Evolutionary conservation across 305 asterid genomes (phyloP).

Genomic region (Coffea humblotiana): DNA sequence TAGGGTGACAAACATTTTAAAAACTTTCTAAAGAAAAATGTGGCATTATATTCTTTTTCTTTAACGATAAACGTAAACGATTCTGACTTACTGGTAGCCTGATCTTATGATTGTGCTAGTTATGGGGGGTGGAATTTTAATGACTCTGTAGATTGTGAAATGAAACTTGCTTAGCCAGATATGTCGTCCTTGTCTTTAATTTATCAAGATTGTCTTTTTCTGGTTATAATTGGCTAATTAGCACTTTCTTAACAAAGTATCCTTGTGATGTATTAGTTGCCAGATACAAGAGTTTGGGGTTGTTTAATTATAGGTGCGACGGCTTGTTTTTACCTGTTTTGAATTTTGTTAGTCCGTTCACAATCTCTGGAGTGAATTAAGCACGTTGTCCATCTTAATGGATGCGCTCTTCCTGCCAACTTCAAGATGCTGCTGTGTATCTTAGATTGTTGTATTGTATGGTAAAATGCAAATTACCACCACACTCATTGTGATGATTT

Average conservation of each 20-base stretch:
- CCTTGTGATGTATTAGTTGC: not conserved
- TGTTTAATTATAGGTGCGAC: not conserved
- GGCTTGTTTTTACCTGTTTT: not conserved
- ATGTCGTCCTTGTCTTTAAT: not conserved
- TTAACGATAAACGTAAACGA: not conserved
- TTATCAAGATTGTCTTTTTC: not conserved
- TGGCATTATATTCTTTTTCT: no score
- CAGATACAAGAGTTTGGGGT: not conserved
- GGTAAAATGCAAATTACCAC: not conserved
- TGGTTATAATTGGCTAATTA: not conserved
- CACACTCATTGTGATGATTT: not conserved
- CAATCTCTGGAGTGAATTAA: not conserved
- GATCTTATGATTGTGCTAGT: not conserved
- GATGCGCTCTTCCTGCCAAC: not conserved
- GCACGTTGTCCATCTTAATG: not conserved
- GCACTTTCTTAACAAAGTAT: not conserved
- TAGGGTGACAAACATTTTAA: no score
- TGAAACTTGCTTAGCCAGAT: not conserved
- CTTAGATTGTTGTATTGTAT: not conserved
- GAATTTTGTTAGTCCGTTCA: not conserved
- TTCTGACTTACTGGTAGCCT: not conserved
- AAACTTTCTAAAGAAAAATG: no score
- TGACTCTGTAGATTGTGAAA: not conserved
- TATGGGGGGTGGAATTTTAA: not conserved
- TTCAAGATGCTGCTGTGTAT: not conserved